phyloP scores from a whole-genome alignment of 441 rosid genomes.

The Eruca vesicaria region DNA sequence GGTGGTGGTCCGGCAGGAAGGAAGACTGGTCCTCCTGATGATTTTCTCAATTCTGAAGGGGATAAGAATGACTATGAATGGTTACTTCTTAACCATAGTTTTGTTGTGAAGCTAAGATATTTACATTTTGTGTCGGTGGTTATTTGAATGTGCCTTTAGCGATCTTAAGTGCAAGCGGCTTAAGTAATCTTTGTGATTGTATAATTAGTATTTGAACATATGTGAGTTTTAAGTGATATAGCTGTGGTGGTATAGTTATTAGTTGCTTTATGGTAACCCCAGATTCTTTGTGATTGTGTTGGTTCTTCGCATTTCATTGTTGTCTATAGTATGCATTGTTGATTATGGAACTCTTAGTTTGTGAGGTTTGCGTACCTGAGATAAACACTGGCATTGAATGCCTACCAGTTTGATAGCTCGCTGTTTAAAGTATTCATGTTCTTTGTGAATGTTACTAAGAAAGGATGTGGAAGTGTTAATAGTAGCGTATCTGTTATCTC shows the following conservation, averaged over 20 bases:
- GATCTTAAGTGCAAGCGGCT: background rate
- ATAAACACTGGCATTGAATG: background rate
- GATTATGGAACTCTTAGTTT: background rate
- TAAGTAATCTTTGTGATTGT: background rate
- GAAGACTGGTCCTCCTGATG: constrained; percentile 69
- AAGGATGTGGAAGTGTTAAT: background rate
- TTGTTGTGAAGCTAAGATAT: background rate
- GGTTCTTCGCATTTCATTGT: background rate
- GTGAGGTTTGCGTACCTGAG: background rate
- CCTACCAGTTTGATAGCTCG: background rate
- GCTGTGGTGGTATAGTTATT: background rate
- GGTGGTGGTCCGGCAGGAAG: constrained; percentile 49
- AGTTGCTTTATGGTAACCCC: background rate
- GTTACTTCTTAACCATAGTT: constrained; percentile 37
- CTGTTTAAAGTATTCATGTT: background rate
- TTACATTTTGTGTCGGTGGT: background rate
- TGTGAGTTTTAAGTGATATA: no score
- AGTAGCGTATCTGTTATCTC: background rate
- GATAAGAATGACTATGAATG: constrained; percentile 98
- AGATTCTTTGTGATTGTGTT: background rate
- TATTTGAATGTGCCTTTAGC: background rate
- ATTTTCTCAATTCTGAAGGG: constrained; percentile 85
- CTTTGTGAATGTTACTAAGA: constrained; percentile 5
- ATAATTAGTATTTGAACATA: background rate
- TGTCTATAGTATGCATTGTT: constrained; percentile 5